Evolutionary conservation across 129 eudicot genomes (phyloP), one percentile per base, ranked within the genome.

Genomic region (Artemisia argyi): DNA sequence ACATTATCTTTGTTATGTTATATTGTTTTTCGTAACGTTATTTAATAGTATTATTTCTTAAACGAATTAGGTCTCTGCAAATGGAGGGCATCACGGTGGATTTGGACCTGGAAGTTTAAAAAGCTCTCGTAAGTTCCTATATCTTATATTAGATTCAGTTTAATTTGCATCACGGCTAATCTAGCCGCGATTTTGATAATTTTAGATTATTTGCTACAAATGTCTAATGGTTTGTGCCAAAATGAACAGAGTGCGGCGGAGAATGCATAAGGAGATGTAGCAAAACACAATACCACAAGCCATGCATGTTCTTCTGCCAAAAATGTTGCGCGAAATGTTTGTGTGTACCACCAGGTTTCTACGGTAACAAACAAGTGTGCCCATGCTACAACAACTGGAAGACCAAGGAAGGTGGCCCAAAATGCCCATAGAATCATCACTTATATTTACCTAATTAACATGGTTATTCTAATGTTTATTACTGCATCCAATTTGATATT

Each of bases 331-430:
- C 60, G 11, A 90, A 90, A 77, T 90, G 97, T 35, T 78, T 90
- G 7, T 90, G 97, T 30, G 97, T 90, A 14, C 97, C 97, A 7
- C 97, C 97, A 0, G 94, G 97, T 47, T 87, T 60, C 51, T 90
- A 90, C 68, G 97, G 97, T 3, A 87, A 90, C 72, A 90, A 90
- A 60, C 91, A 83, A 63, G 87, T 85, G 2, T 90, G 97, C 84
- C 94, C 97, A 26, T 90, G 97, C 87, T 90, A 90, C 87, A 90
- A 90, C 82, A 90, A 90, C 87, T 87, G 97, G 97, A 90, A 90
- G 91, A 90, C 97, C 73, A 71, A 90, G 81, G 79, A 87, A 77
- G 97, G 97, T 5, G 97, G 97, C 6, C 97, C 97, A 0, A 90
- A 90, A 69, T 90, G 97, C 87, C 97, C 97, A 49, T 90, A 74